Evolutionary conservation across 1,139 yeast species (phyloP).

Genomic region (Kluyveromyces marxianus): DNA sequence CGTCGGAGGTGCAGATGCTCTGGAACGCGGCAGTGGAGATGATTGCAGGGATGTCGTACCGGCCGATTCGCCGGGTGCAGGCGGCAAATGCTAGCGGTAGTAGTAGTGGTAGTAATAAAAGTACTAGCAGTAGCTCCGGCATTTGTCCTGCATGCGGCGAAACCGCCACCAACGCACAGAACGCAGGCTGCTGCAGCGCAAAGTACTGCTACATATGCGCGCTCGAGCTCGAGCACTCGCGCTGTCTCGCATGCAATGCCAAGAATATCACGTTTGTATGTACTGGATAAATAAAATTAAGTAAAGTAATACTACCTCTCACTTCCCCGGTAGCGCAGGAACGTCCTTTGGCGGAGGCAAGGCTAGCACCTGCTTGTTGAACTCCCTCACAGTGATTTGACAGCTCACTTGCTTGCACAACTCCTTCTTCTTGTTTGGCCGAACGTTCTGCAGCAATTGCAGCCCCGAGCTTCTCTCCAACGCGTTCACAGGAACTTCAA

Average conservation of each 20-base stretch:
- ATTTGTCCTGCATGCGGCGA: constrained; percentile 6
- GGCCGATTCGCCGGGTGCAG: too few species aligned
- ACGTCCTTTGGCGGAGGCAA: constrained; percentile 6
- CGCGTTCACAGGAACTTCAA: constrained; percentile 86
- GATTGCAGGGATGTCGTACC: constrained; percentile 2
- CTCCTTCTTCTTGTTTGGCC: constrained; percentile 50
- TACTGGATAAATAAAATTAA: neutral
- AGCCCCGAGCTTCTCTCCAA: constrained; percentile 82
- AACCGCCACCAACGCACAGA: constrained; percentile 3
- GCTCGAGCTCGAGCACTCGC: constrained; percentile 2
- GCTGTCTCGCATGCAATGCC: constrained; percentile 4
- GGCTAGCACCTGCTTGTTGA: constrained; percentile 40
- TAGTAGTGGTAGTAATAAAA: neutral
- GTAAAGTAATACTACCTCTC: neutral
- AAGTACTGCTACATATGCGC: constrained; percentile 7
- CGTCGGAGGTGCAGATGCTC: constrained; percentile 6
- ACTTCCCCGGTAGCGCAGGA: neutral
- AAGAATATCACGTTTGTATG: neutral
- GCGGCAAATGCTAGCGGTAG: neutral
- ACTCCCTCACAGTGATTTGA: constrained; percentile 76
- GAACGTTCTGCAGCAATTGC: constrained; percentile 66
- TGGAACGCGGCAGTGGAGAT: constrained; percentile 5
- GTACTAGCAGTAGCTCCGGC: neutral
- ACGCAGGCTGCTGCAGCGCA: constrained; percentile 4
- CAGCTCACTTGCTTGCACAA: constrained; percentile 79